Evolutionary conservation across 1,284 basidiomycete species (phyloP), one percentile per base, ranked within the genome.

Genomic region (Pisolithus thermaeus): DNA sequence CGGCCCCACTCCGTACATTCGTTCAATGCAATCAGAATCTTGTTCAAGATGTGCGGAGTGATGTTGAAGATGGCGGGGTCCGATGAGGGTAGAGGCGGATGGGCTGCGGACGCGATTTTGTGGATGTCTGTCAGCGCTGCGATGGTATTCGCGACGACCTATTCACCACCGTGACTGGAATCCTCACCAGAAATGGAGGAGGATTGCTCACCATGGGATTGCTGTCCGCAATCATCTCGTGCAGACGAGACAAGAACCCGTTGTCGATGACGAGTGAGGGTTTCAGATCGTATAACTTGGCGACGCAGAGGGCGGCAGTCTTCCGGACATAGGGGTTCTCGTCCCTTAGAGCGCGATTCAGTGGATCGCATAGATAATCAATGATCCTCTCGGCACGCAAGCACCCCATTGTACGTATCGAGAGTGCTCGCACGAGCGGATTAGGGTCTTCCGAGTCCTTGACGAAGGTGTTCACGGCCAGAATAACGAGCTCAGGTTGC

Each of bases 1-100:
- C 96, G 82, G 32, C 96, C 96, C 96, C 96, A 99, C 73, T 99
- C 96, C 0, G 96, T 97, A 68, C 96, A 98, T 71, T 98, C 97
- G 68, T 97, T 97, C 35, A 99, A 78, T 2, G 96, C 96, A 49
- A 98, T 89, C 53, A 99, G 78, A 4, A 99, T 81, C 68, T 97
- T 97, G 68, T 81, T 87, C 52, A 99, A 79, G 46, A 95, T 81
- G 1, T 81, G 70, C 22, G 83, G 73, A 45, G 94, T 93, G 64
- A 99, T 92, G 56, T 74, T 73, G 71, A 98, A 97, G 49, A 87
- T 68, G 11, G 83, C 88, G 2, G 81, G 73, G 46, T 87, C 80
- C 0, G 82, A 76, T 3, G 81, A 69, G 0, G 80, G 75, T 7
- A 76, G 70, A 22, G 77, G 79, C 41, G 74, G 74, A 54, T 74